Evolutionary conservation across 176 grass and related monocot genomes (phyloP), one percentile per base, ranked within the genome.

Genomic region (Saccharum spontaneum): DNA sequence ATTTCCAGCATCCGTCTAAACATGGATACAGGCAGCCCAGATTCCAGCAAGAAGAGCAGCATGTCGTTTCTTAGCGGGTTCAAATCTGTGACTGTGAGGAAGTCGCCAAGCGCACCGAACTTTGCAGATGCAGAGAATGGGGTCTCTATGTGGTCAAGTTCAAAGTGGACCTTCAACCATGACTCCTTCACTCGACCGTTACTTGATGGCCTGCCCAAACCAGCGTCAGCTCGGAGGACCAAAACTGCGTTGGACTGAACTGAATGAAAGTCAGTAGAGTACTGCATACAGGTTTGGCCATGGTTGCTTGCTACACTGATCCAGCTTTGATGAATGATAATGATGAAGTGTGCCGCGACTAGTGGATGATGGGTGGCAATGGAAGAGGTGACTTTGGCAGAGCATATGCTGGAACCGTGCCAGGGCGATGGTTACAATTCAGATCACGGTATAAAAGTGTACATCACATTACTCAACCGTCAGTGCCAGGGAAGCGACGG

Each of bases 201-300:
- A 45, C 83, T 91, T 37, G 84, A 86, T 33, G 84, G 80, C 14
- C 70, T 81, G 26, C 82, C 68, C 0, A 84, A 91, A 18, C 85
- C 87, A 2, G 61, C 77, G 2, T 39, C 79, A 5, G 72, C 3
- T 41, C 82, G 86, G 67, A 90, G 75, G 87, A 81, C 49, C 39
- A 95, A 95, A 87, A 55, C 94, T 37, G 94, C 94, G 15, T 22
- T 93, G 73, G 91, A 95, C 88, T 95, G 5, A 73, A 65, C 24
- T 6, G 13, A 31, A 15, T 30, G 24, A 0, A 67, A 12, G 20
- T 38, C 20, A 1, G 7, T 36, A 36, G 34, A 36, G 34, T 33
- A 43, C 65, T 8, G 5, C 77, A 13, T 12, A 62, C 59, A 66
- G 46, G 7, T 67, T 36, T 22, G 1, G 18, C n/a, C 8, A 10